phyloP scores from a whole-genome alignment of 1,284 basidiomycete genomes.

The Ceratobasidium sp. region DNA sequence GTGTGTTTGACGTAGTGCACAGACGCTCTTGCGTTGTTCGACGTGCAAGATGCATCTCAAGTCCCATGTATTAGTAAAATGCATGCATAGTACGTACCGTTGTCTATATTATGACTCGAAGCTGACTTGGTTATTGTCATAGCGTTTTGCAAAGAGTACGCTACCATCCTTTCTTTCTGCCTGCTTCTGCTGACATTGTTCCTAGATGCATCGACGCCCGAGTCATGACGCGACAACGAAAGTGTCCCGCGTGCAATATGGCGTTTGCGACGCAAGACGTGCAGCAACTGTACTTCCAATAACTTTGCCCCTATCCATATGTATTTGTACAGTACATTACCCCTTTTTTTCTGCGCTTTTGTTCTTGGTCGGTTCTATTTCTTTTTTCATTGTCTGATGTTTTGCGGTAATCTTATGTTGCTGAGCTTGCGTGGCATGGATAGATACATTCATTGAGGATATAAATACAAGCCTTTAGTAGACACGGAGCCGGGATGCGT shows the following conservation, averaged over 20 bases:
- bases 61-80: constrained; percentile 89
- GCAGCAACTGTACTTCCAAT: constrained; percentile 86
- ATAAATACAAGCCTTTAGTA: constrained; percentile 29
- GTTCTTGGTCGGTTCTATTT: neutral
- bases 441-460: constrained; percentile 22
- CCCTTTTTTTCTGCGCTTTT: neutral
- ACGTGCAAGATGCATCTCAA: constrained; percentile 89
- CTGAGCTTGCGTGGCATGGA: constrained; percentile 4
- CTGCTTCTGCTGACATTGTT: neutral
- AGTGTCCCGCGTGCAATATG: constrained; percentile 92
- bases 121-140: neutral
- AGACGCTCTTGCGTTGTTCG: constrained; percentile 92
- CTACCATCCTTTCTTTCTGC: neutral
- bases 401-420: constrained; percentile 37
- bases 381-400: neutral
- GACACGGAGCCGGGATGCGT: constrained; percentile 8
- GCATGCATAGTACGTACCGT: constrained; percentile 85
- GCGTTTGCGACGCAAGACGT: constrained; percentile 90
- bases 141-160: constrained; percentile 87
- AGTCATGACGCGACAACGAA: constrained; percentile 90
- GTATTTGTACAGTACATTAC: constrained; percentile 18
- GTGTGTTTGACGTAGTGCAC: constrained; percentile 29
- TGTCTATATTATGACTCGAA: constrained; percentile 20
- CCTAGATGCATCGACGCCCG: constrained; percentile 80
- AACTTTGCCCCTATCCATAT: constrained; percentile 42